Evolutionary conservation across 2,329 filamentous ascomycete species (phyloP).

Genomic region (Aureobasidium sp.): DNA sequence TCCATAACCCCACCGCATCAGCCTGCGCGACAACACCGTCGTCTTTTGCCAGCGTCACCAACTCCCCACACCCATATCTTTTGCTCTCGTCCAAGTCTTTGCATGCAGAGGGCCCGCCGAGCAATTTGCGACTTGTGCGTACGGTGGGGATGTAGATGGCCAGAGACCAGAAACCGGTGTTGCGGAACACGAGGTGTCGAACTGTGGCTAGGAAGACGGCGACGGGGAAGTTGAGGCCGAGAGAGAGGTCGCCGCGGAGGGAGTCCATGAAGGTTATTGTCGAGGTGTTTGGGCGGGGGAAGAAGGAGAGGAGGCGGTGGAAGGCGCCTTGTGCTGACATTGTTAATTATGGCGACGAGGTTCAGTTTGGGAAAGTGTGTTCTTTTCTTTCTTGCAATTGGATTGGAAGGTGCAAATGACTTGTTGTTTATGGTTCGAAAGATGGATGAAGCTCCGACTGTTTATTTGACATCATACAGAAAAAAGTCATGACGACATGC

Average conservation of each 20-base stretch:
- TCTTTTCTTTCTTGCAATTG: neutral
- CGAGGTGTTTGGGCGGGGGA: slow-evolving; percentile 24
- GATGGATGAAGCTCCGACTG: neutral
- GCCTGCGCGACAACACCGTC: slow-evolving; percentile 19
- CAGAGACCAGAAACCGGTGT: slow-evolving; percentile 28
- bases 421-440: neutral
- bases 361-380: neutral
- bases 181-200: slow-evolving; percentile 28
- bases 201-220: slow-evolving; percentile 28
- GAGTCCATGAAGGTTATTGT: slow-evolving; percentile 32
- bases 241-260: slow-evolving; percentile 29
- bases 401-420: neutral
- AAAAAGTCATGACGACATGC: slow-evolving; percentile 12
- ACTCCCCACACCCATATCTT: slow-evolving; percentile 25
- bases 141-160: slow-evolving; percentile 31
- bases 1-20: slow-evolving; percentile 30
- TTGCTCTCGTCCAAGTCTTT: slow-evolving; percentile 25
- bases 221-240: slow-evolving; percentile 33
- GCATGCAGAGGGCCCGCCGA: slow-evolving; percentile 24
- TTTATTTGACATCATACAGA: slow-evolving; percentile 1
- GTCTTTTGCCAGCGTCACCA: slow-evolving; percentile 21
- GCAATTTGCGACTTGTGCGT: slow-evolving; percentile 22
- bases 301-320: slow-evolving; percentile 33
- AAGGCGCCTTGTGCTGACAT: slow-evolving; percentile 25
- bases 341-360: neutral